phyloP scores from a whole-genome alignment of 139 green algal genomes.

The Penium margaritaceum region DNA sequence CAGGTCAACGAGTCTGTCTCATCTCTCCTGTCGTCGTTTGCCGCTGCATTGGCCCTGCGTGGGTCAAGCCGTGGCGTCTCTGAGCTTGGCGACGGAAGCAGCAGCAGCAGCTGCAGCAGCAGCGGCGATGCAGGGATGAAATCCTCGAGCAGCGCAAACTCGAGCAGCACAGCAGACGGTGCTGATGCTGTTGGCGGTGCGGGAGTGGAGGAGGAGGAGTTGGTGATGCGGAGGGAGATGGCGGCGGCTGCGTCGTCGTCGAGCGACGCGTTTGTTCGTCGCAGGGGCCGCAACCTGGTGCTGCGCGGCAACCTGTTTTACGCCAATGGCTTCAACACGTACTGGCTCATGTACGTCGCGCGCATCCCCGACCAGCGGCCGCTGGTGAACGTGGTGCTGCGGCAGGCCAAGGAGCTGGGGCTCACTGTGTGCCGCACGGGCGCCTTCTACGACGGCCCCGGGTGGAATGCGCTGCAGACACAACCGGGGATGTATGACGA shows the following conservation, averaged over 20 bases:
- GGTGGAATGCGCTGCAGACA: neutral
- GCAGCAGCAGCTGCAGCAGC: too few relatives aligned
- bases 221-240: neutral
- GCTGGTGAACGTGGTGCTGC: constrained; percentile 8
- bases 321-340: constrained; percentile 28
- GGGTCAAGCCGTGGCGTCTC: too few relatives aligned
- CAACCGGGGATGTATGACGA: too few relatives aligned
- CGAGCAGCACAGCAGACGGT: neutral
- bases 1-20: too few relatives aligned
- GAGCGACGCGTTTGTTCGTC: neutral
- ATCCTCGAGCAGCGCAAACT: too few relatives aligned
- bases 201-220: neutral
- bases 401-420: neutral
- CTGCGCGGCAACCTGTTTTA: constrained; percentile 8
- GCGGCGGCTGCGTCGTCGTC: neutral
- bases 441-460: constrained; percentile 17
- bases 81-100: too few relatives aligned
- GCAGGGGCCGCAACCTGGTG: neutral
- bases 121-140: too few relatives aligned
- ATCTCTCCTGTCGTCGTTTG: too few relatives aligned
- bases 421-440: constrained; percentile 23
- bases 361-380: neutral
- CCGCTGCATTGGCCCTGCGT: too few relatives aligned
- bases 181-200: neutral
- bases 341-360: constrained; percentile 18